Base-by-base conservation (phyloP, 495 filamentous ascomycete species). In the Cercophora scortea region DNA sequence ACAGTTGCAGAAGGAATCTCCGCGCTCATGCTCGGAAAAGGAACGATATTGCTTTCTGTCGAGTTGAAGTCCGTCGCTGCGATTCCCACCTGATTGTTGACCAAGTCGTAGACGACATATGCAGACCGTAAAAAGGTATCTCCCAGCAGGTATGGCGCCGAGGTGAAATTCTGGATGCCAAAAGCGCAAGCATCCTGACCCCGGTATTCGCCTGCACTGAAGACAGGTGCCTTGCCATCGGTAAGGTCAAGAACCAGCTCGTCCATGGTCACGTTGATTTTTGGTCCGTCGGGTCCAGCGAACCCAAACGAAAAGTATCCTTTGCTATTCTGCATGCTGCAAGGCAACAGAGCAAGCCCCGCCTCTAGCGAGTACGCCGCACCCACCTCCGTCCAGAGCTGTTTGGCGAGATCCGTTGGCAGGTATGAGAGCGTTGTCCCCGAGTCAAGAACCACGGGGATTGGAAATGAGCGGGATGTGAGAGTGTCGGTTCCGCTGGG, bases 121-220 rank as follows among this genome's bases (percentile, higher is more conserved):
- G 91, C 90, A 36, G 85, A 89, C 53, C 93, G 82, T 10, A 98
- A 72, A 72, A 97, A 97, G 0, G 93, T 96, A 66, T 98, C 93
- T n/a, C 93, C 93, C 18, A 98, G 75, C 17, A 96, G 79, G 51
- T 75, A 77, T 3, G 82, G 80, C 11, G 71, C 69, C 6, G 72
- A 60, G 42, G 74, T 82, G 18, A 83, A 79, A 46, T 88, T 85
- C 47, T 81, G 79, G 61, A 97, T 86, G 36, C 90, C 90, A 52
- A 92, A 88, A 52, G 81, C 71, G 62, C 89, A 93, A 1, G 79
- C 73, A 0, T 68, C 62, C 47, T 78, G 69, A 13, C 83, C 86
- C 52, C 84, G 76, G 43, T 74, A 77, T 7, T 46, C 59, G 3
- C 72, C 72, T 3, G 50, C 51, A 2, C 46, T 50, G 42, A 72